Conservation (phyloP, 768 basidiomycete species). For the Pisolithus orientalis region DNA sequence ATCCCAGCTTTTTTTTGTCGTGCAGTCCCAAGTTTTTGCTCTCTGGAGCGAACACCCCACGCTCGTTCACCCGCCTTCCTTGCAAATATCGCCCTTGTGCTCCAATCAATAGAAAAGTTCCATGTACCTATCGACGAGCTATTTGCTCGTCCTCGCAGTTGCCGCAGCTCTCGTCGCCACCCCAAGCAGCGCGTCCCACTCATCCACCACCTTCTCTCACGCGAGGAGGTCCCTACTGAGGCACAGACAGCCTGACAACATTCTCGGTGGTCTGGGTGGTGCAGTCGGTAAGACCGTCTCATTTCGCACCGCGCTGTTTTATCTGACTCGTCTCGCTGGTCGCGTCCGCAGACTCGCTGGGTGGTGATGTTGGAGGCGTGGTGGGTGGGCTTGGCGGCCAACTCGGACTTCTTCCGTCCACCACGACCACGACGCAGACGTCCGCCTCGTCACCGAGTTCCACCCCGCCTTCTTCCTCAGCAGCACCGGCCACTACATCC, state of each 20-base stretch:
- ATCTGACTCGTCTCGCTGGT: neutral
- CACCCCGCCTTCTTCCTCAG: neutral
- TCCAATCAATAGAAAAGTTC: neutral
- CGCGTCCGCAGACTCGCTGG: conserved; percentile 8
- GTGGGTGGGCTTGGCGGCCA: neutral
- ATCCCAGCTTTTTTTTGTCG: conserved; percentile 9
- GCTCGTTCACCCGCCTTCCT: conserved; percentile 35
- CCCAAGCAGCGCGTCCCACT: conserved; percentile 32
- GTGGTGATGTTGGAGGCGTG: neutral
- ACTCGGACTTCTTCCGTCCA: conserved; percentile 1
- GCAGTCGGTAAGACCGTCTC: conserved; percentile 7
- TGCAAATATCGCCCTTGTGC: conserved; percentile 20
- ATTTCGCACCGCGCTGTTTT: neutral
- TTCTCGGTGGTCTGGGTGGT: conserved; percentile 7
- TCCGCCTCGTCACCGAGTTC: neutral
- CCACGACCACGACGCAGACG: neutral
- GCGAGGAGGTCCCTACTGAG: conserved; percentile 27
- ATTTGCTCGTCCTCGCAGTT: conserved; percentile 24
- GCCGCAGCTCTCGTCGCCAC: conserved; percentile 16
- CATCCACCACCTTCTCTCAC: conserved; percentile 31
- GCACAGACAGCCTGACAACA: conserved; percentile 14
- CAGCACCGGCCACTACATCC: neutral
- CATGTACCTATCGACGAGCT: conserved; percentile 15
- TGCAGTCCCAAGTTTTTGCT: conserved; percentile 2
- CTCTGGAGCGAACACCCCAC: conserved; percentile 23